phyloP scores from a whole-genome alignment of 2,329 filamentous ascomycete genomes.

The Alternaria postmessia region DNA sequence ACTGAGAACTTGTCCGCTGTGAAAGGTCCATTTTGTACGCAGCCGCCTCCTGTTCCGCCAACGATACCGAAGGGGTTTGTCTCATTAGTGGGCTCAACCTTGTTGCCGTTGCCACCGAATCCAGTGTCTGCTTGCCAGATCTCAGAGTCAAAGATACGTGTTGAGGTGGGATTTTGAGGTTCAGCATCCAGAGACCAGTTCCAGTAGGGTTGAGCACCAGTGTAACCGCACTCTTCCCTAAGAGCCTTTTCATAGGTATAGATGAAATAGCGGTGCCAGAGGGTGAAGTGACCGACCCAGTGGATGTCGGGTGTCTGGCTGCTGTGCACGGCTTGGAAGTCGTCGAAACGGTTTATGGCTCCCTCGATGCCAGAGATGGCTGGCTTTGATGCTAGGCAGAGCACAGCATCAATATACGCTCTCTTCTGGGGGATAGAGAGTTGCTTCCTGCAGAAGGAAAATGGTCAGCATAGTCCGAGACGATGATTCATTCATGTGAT shows the following conservation, averaged over 20 bases:
- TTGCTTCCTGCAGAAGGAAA: constrained; percentile 22
- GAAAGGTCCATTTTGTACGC: too few relatives aligned
- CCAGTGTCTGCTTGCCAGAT: background rate
- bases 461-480: too few relatives aligned
- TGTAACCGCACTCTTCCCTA: constrained; percentile 34
- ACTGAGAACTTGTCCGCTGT: constrained; percentile 15
- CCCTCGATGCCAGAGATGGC: constrained; percentile 26
- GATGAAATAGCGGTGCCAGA: constrained; percentile 37
- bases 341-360: constrained; percentile 34
- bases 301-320: constrained; percentile 34
- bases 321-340: constrained; percentile 33
- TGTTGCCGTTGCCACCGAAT: background rate
- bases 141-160: background rate
- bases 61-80: too few relatives aligned
- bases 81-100: too few relatives aligned
- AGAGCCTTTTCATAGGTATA: constrained; percentile 34
- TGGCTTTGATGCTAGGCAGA: constrained; percentile 28
- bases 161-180: constrained; percentile 11
- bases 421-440: constrained; percentile 24
- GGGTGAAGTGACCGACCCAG: constrained; percentile 34
- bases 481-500: too few relatives aligned
- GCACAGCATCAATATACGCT: constrained; percentile 36
- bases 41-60: background rate
- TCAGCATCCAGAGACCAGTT: constrained; percentile 36
- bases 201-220: constrained; percentile 49